Evolutionary conservation across 352 stramenopile genomes (phyloP).

Genomic region (Globisporangium viniferum): DNA sequence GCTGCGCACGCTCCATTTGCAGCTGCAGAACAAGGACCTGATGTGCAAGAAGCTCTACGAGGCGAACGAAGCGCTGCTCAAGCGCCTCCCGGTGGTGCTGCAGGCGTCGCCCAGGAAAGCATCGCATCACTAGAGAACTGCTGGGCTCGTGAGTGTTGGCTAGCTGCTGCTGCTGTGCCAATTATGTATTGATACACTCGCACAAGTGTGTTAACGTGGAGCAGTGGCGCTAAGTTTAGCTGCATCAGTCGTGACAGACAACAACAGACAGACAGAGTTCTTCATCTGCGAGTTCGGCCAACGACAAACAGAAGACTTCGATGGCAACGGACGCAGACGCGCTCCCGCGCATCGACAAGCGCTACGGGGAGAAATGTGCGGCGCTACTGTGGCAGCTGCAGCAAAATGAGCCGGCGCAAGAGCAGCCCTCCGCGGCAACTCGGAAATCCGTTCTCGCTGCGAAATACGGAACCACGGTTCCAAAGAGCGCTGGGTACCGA

Average conservation of each 20-base stretch:
- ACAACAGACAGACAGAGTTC: not conserved
- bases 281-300: not conserved
- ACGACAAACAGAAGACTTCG: not conserved
- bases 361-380: slow-evolving; percentile 12
- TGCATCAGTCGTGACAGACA: not conserved
- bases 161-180: too few species aligned
- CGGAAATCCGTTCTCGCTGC: not conserved
- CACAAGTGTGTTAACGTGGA: not conserved
- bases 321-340: not conserved
- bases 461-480: slow-evolving; percentile 2
- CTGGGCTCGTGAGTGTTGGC: not conserved
- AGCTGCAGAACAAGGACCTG: slow-evolving; percentile 46
- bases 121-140: not conserved
- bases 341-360: slow-evolving; percentile 14
- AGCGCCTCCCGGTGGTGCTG: slow-evolving; percentile 28
- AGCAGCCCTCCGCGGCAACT: not conserved
- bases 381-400: slow-evolving; percentile 7
- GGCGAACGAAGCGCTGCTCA: slow-evolving; percentile 59
- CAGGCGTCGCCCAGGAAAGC: slow-evolving; percentile 4
- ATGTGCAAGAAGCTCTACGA: slow-evolving; percentile 63
- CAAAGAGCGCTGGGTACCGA: slow-evolving; percentile 13
- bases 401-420: slow-evolving; percentile 1
- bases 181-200: not conserved
- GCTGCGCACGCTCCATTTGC: slow-evolving; percentile 32
- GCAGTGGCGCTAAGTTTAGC: not conserved